Evolutionary conservation across 345 rosid species (phyloP).

Genomic region (Microcos paniculata): DNA sequence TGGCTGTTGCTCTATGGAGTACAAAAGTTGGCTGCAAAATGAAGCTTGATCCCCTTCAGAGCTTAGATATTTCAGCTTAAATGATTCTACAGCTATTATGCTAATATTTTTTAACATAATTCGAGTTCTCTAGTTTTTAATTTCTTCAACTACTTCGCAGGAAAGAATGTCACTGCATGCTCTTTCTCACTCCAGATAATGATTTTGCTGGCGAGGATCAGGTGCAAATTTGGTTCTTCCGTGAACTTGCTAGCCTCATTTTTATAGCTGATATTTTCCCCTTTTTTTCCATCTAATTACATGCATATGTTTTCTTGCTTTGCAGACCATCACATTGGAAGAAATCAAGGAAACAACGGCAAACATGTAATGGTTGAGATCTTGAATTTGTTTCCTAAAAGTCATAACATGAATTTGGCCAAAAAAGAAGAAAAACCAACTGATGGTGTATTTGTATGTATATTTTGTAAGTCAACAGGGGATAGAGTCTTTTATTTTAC

Average conservation of each 20-base stretch:
- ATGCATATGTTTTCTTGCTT: slow-evolving; percentile 8
- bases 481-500: neutral
- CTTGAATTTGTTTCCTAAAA: slow-evolving; percentile 8
- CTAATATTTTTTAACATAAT: neutral
- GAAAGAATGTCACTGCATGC: slow-evolving; percentile 99
- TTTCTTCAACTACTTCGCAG: slow-evolving; percentile 36
- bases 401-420: slow-evolving; percentile 13
- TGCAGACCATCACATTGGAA: slow-evolving; percentile 72
- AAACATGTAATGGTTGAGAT: slow-evolving; percentile 43
- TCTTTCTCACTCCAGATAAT: slow-evolving; percentile 91
- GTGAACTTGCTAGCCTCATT: neutral
- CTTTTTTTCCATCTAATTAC: neutral
- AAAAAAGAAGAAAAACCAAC: neutral
- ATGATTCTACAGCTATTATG: neutral
- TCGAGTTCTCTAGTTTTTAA: neutral
- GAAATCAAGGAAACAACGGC: slow-evolving; percentile 72
- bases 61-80: neutral
- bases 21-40: neutral
- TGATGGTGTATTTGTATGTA: slow-evolving; percentile 22
- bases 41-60: neutral
- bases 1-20: neutral
- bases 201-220: slow-evolving; percentile 95
- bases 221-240: slow-evolving; percentile 35
- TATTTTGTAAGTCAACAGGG: slow-evolving; percentile 20
- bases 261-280: neutral